Evolutionary conservation across 371 early-diverging fungal species (phyloP), one percentile per base, ranked within the genome.

Genomic region (Mucor racemosus): DNA sequence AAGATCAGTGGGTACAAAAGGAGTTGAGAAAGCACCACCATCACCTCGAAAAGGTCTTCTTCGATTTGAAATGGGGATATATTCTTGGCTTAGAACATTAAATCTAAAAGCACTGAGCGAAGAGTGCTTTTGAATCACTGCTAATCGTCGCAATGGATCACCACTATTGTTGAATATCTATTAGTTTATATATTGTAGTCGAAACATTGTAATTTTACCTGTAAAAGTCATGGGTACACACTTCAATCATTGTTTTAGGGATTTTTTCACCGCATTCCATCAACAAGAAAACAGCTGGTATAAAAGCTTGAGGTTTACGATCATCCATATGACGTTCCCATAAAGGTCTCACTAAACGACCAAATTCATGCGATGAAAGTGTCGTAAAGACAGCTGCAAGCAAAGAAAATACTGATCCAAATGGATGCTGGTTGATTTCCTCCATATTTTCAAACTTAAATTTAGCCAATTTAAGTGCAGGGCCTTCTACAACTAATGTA

Each of bases 241-340:
- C 44, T 34, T 81, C 77, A 34, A 74, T 76, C 33, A 81, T 76
- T n/a, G 69, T 46, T 36, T 84, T 80, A 3, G 86, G 88, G 6
- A 84, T 77, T 40, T 86, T 80, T 56, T 88, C 88, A 35, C 86
- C 87, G 58, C 90, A 88, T 54, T 88, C 85, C 74, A 87, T 82
- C 46, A 89, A 74, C 17, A 89, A 58, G 65, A 89, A 89, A 1
- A 82, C 84, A 3, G 87, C 86, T 7, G 86, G 76, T 15, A 82
- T 66, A 46, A 86, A 85, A 0, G 82, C 76, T 7, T 81, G 73
- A 5, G 79, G 75, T 4, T 75, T 69, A 57, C 68, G 74, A 66
- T 78, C 86, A 69, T 76, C 84, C 57, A 84, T 76, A 67, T 80
- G 85, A 0, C 74, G 67, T 14, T 84, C 76, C 90, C 90, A 89